Base-by-base conservation (phyloP, 2,329 filamentous ascomycete genomes). In the Microdochium nivale region DNA sequence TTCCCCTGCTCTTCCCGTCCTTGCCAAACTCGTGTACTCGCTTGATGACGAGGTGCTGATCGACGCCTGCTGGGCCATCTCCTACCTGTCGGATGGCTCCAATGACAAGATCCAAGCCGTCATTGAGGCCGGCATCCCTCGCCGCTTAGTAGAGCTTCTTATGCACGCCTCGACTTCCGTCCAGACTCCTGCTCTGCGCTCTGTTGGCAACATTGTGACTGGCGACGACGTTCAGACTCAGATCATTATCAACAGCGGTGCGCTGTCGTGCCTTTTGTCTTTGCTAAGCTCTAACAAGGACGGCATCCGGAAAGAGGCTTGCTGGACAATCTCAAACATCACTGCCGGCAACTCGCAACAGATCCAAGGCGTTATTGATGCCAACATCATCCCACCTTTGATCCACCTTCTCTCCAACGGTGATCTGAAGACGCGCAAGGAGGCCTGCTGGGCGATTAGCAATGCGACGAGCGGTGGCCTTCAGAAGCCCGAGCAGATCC, bases 71-170 rank as follows among this genome's bases (percentile, higher is more conserved):
- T 99, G 94, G 94, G 94, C 94, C 56, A 97, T 99, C 65, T 97
- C 92, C 1, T 99, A 99, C 67, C 83, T 99, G 21, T 97, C 94
- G 2, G 94, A 99, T 70, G 94, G 94, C 44, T 89, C 91, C 63
- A 99, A 99, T 70, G 94, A 99, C 67, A 99, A 99, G 79, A 99
- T 99, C 58, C 94, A 99, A 73, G 92, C 94, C 47, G 94, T 99
- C 52, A 97, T 99, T 63, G 94, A 99, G 75, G 94, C 92, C 46
- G 92, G 94, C 59, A 99, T 99, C 57, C 94, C 94, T 56, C 91
- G 94, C 58, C 87, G 94, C 56, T 83, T 99, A 8, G 94, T 99
- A 3, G 94, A 99, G 78, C 82, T 99, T 52, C 82, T 99, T 58
- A 96, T 96, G 87, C 94, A 99, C 67, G 90, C 91, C 37, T 97